A percentile compares a stretch with the other conserved stretches of the same genome.
Evolutionary conservation across 495 filamentous ascomycete genomes (phyloP).

Genomic region (Neohortaea acidophila): DNA sequence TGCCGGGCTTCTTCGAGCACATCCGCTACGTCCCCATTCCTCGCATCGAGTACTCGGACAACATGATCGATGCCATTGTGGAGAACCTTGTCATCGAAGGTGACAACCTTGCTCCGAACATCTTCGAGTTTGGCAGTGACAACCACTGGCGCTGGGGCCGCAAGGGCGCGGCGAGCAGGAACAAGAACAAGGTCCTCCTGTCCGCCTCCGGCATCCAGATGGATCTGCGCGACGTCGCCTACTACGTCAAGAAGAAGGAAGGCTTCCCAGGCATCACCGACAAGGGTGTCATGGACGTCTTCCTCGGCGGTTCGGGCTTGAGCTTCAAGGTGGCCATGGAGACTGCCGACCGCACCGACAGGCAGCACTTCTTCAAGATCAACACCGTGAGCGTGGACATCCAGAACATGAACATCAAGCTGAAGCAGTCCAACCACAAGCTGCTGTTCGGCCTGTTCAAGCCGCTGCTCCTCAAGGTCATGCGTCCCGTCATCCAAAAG

Average conservation of each 20-base stretch:
- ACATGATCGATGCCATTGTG: slow-evolving; percentile 68
- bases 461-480: slow-evolving; percentile 66
- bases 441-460: slow-evolving; percentile 75
- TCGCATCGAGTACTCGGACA: slow-evolving; percentile 83
- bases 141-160: slow-evolving; percentile 95
- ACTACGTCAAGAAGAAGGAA: slow-evolving; percentile 90
- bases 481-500: slow-evolving; percentile 73
- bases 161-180: slow-evolving; percentile 65
- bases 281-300: slow-evolving; percentile 77
- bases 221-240: slow-evolving; percentile 74
- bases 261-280: slow-evolving; percentile 88
- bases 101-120: slow-evolving; percentile 93
- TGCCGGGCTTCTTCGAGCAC: slow-evolving; percentile 73
- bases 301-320: slow-evolving; percentile 75
- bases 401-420: slow-evolving; percentile 73
- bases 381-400: slow-evolving; percentile 75
- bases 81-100: slow-evolving; percentile 93
- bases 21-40: slow-evolving; percentile 87
- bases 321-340: slow-evolving; percentile 84
- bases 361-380: slow-evolving; percentile 79
- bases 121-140: slow-evolving; percentile 77
- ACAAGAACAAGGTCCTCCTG: slow-evolving; percentile 67
- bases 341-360: slow-evolving; percentile 60
- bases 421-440: slow-evolving; percentile 92
- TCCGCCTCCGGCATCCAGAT: slow-evolving; percentile 81